These are phyloP conservation scores for Erythrophleum ivorense DNA, from an alignment of 331 rosid genomes.

Conservation along the genomic window DNA sequence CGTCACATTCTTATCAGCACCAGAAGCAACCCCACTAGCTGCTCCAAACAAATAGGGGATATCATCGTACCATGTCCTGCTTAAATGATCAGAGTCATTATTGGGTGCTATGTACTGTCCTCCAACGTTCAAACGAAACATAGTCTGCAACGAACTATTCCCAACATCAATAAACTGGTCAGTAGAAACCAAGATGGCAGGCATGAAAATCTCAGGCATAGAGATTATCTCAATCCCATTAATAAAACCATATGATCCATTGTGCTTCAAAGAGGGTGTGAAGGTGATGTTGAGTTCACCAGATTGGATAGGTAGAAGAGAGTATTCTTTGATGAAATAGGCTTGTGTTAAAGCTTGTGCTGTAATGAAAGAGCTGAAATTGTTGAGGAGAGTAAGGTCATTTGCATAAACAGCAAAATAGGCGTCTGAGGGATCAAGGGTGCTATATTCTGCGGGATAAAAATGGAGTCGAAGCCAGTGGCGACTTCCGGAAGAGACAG, in stretches of 20 bases:
- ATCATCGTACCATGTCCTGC: constrained; percentile 54
- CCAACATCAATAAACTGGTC: constrained; percentile 35
- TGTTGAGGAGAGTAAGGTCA: constrained; percentile 47
- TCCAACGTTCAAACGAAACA: constrained; percentile 56
- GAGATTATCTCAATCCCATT: constrained; percentile 58
- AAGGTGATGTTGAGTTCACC: constrained; percentile 48
- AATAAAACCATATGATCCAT: constrained; percentile 46
- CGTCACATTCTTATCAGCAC: constrained; percentile 39
- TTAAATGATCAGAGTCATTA: constrained; percentile 43
- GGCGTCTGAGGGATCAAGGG: constrained; percentile 32
- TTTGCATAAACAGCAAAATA: constrained; percentile 46
- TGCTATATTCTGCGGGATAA: constrained; percentile 44
- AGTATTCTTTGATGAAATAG: constrained; percentile 49
- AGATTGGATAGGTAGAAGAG: constrained; percentile 38
- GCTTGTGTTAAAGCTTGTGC: constrained; percentile 55
- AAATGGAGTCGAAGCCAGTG: constrained; percentile 53
- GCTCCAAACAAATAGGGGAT: constrained; percentile 47
- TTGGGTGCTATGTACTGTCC: constrained; percentile 43
- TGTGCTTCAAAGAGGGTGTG: constrained; percentile 39
- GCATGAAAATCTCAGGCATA: constrained; percentile 48
- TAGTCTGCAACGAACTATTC: constrained; percentile 45
- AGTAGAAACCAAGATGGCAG: constrained; percentile 28
- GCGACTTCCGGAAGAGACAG: constrained; percentile 38
- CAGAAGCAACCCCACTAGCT: constrained; percentile 37
- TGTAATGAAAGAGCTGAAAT: constrained; percentile 49